phyloP scores from a whole-genome alignment of 2,329 filamentous ascomycete genomes.

The Fusarium circinatum region DNA sequence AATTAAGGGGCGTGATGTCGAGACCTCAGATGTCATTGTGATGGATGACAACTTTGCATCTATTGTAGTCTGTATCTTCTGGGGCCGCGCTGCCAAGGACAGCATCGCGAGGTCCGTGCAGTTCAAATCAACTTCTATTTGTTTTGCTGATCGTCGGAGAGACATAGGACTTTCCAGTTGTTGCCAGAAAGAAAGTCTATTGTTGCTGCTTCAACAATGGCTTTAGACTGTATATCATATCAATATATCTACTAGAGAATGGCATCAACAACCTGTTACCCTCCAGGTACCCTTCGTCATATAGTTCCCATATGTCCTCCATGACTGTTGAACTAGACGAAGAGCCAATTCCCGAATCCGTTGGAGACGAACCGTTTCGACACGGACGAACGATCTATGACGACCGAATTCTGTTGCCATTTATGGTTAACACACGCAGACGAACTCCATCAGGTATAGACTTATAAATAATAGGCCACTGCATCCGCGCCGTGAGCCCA shows the following conservation, averaged over 20 bases:
- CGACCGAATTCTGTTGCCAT: not conserved
- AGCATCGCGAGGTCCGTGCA: too few species aligned
- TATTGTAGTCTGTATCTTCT: too few species aligned
- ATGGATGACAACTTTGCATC: too few species aligned
- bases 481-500: not conserved
- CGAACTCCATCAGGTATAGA: not conserved
- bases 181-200: not conserved
- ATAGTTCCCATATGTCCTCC: not conserved
- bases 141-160: too few species aligned
- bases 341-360: not conserved
- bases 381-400: not conserved
- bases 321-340: not conserved
- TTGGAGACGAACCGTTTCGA: not conserved
- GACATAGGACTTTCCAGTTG: fast-evolving
- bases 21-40: too few species aligned
- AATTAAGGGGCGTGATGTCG: fast-evolving
- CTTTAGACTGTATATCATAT: not conserved
- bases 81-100: too few species aligned
- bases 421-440: fast-evolving
- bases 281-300: not conserved
- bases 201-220: not conserved
- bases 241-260: not conserved
- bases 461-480: not conserved
- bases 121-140: too few species aligned
- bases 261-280: not conserved